Evolutionary conservation across 768 basidiomycete species (phyloP), one percentile per base, ranked within the genome.

Genomic region (Tulasnella sp.): DNA sequence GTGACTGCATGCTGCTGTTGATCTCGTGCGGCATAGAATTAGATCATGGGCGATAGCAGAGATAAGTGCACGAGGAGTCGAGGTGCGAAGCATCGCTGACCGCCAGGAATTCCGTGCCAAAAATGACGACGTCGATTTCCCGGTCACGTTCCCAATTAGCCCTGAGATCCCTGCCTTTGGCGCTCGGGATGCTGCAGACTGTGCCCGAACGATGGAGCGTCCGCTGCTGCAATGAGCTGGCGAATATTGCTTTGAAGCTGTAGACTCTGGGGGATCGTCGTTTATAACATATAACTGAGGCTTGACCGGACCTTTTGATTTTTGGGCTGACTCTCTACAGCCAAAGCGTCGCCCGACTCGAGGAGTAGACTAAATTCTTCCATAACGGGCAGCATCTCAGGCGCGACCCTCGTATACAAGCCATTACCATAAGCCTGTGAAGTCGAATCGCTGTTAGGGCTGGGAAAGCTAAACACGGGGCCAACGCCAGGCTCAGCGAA

Each of bases 1-100:
- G 23, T 67, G 61, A 29, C 61, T 67, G 61, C 61, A 67, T 67
- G 26, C 16, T 32, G 61, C 26, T 35, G 61, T 67, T 67, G 61
- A 67, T 67, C 61, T 67, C 23, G 61, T 67, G 61, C 61, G 61
- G 61, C 61, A 67, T 67, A 67, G 61, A 67, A 67, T 67, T 67
- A 67, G 61, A 67, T 67, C 61, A 26, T 67, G 61, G 61, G 61
- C 32, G 61, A 67, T 67, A 10, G 61, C 29, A 67, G 61, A 67
- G 61, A 67, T 67, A 67, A 67, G n/a, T n/a, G n/a, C 61, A 35
- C 61, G 61, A 67, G 29, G 61, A 67, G 61, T 67, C 61, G 61
- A 26, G 61, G 61, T 67, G n/a, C 61, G 61, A 67, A 67, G 61
- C 61, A 67, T 67, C 9, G 61, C 61, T n/a, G 29, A 35, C 1